Conservation (phyloP, 2,329 filamentous ascomycete species). For the Phialophora expanda region DNA sequence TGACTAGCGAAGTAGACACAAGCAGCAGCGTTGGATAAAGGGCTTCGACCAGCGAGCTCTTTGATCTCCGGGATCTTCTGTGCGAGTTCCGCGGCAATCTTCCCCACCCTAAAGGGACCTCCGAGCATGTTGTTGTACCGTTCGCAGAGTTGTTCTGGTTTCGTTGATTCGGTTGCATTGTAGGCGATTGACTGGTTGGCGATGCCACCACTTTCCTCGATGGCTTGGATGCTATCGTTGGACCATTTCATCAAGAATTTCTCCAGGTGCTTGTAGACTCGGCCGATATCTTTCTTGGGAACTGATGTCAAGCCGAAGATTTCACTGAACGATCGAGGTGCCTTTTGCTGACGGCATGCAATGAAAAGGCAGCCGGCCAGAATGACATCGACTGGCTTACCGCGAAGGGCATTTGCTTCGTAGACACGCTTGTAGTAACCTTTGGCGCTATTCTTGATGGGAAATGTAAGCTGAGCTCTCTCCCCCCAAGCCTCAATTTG, state of each 20-base stretch:
- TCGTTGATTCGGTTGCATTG: constrained; percentile 75
- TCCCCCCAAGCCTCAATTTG: constrained; percentile 89
- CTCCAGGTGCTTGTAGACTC: constrained; percentile 92
- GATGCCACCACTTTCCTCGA: constrained; percentile 62
- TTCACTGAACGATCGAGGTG: constrained; percentile 89
- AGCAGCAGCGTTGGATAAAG: constrained; percentile 89
- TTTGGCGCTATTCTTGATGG: constrained; percentile 87
- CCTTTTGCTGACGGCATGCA: constrained; percentile 85
- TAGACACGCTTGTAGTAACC: constrained; percentile 94
- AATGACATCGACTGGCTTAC: constrained; percentile 90
- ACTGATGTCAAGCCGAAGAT: constrained; percentile 93
- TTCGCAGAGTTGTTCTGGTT: constrained; percentile 80
- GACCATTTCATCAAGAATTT: constrained; percentile 73
- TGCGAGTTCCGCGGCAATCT: constrained; percentile 79
- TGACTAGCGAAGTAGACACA: constrained; percentile 96
- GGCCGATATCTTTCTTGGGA: constrained; percentile 94
- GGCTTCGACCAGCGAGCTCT: constrained; percentile 87
- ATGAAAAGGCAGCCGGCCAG: constrained; percentile 98
- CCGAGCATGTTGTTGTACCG: constrained; percentile 87
- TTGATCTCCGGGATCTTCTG: constrained; percentile 76
- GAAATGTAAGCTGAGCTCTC: constrained; percentile 77
- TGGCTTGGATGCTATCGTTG: constrained; percentile 59
- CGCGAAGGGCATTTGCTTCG: constrained; percentile 91
- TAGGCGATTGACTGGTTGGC: constrained; percentile 62
- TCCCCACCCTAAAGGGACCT: constrained; percentile 75